Conservation (phyloP, 805 yeast species). For the Nakazawaea molendinolei region DNA sequence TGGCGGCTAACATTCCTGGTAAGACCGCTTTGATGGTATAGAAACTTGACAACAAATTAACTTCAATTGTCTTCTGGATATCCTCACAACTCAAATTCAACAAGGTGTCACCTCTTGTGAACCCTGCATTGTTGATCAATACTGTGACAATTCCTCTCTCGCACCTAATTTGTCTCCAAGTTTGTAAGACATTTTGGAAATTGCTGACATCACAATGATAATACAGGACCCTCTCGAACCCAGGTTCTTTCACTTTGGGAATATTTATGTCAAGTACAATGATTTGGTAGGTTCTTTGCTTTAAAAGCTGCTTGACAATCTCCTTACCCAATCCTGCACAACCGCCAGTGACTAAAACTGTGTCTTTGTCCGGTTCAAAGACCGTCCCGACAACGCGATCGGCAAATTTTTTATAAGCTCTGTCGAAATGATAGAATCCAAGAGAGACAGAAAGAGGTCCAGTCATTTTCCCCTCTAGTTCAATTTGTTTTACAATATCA, state of each 20-base stretch:
- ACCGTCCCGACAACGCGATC: constrained; percentile 41
- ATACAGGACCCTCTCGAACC: constrained; percentile 39
- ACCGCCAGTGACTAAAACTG: constrained; percentile 82
- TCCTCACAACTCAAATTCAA: constrained; percentile 48
- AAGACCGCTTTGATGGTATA: constrained; percentile 63
- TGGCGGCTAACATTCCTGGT: constrained; percentile 57
- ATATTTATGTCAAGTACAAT: constrained; percentile 57
- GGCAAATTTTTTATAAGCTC: constrained; percentile 24
- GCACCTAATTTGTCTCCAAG: constrained; percentile 33
- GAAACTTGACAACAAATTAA: constrained; percentile 67
- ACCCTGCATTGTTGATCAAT: constrained; percentile 82
- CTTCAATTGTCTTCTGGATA: constrained; percentile 54
- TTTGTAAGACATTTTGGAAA: constrained; percentile 32
- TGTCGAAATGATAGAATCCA: constrained; percentile 21
- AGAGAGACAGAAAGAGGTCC: constrained; percentile 9
- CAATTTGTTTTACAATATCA: no score
- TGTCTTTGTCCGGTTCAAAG: constrained; percentile 48
- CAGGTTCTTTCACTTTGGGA: constrained; percentile 30
- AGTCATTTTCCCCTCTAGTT: constrained; percentile 9
- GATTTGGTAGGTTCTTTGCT: constrained; percentile 37
- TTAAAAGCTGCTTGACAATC: constrained; percentile 40
- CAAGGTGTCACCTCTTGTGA: constrained; percentile 52
- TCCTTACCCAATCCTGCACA: constrained; percentile 70
- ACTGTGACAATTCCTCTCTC: constrained; percentile 58
- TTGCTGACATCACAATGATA: constrained; percentile 67